phyloP scores from a whole-genome alignment of 805 yeast species.

The Wickerhamomyces canadensis region DNA sequence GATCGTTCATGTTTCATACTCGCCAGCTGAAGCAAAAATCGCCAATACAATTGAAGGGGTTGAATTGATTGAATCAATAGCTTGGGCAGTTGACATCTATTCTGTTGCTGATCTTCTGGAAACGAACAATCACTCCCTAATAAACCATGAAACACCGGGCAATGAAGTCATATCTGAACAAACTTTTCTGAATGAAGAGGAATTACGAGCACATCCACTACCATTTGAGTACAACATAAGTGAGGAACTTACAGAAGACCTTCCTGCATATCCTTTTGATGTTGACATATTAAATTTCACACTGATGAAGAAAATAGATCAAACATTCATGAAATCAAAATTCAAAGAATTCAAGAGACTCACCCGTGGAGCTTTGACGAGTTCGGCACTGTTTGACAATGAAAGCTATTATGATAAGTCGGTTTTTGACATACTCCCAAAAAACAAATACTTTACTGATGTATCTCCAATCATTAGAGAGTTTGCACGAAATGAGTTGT shows the following conservation, averaged over 20 bases:
- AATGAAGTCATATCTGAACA: slow-evolving; percentile 34
- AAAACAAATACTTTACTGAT: slow-evolving; percentile 9
- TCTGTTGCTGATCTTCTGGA: slow-evolving; percentile 13
- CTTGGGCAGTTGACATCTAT: slow-evolving; percentile 4
- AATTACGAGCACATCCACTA: slow-evolving; percentile 25
- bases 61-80: background rate
- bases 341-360: slow-evolving; percentile 8
- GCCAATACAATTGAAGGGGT: slow-evolving; percentile 1
- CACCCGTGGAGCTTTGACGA: slow-evolving; percentile 9
- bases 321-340: slow-evolving; percentile 11
- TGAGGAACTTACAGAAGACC: slow-evolving; percentile 1
- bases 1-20: background rate
- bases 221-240: slow-evolving; percentile 38
- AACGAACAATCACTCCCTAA: slow-evolving; percentile 7
- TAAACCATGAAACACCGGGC: slow-evolving; percentile 10
- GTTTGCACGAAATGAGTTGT: slow-evolving; percentile 16
- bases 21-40: background rate
- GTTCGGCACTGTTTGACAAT: slow-evolving; percentile 5
- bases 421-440: slow-evolving; percentile 11
- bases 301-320: slow-evolving; percentile 10
- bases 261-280: slow-evolving; percentile 7
- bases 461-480: slow-evolving; percentile 21
- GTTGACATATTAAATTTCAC: background rate
- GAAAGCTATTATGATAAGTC: slow-evolving; percentile 9
- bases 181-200: slow-evolving; percentile 29